Conservation (phyloP, 2,329 filamentous ascomycete species). For the Cordyceps tenuipes region DNA sequence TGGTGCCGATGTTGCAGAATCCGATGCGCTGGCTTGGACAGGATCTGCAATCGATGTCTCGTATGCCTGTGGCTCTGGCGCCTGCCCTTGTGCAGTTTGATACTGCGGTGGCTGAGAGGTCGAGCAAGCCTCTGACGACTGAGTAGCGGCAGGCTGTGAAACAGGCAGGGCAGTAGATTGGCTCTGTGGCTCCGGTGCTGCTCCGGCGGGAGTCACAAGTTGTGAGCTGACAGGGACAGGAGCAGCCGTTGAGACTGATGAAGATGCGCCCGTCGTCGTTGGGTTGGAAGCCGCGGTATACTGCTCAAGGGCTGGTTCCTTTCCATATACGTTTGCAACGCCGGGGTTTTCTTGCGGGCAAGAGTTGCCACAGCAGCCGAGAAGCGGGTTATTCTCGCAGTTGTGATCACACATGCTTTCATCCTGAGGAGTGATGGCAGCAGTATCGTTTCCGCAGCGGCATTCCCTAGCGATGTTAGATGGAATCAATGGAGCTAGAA, state of each 20-base stretch:
- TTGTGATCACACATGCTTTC: conserved; percentile 25
- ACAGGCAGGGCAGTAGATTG: background rate
- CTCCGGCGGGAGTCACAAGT: background rate
- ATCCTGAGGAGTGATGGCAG: conserved; percentile 20
- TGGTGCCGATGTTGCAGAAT: conserved; percentile 5
- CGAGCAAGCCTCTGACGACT: background rate
- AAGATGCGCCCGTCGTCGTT: conserved; percentile 4
- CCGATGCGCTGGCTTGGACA: conserved; percentile 5
- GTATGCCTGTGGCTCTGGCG: conserved; percentile 15
- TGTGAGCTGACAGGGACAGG: conserved; percentile 4
- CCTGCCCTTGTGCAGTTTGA: conserved; percentile 8
- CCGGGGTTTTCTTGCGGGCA: conserved; percentile 20
- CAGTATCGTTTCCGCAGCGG: conserved; percentile 26
- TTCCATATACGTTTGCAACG: conserved; percentile 26
- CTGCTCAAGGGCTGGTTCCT: conserved; percentile 12
- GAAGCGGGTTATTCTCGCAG: conserved; percentile 21
- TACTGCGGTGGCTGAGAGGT: conserved; percentile 4
- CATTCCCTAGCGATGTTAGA: conserved; percentile 22
- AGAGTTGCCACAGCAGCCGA: conserved; percentile 26
- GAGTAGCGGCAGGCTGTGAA: conserved; percentile 2
- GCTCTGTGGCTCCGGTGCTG: conserved; percentile 4
- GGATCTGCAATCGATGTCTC: conserved; percentile 12
- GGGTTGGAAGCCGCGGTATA: conserved; percentile 9
- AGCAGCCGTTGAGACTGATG: conserved; percentile 4
- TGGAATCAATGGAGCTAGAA: fast-evolving